phyloP scores from a whole-genome alignment of 73 alveolate species.

The Tetrahymena thermophila region DNA sequence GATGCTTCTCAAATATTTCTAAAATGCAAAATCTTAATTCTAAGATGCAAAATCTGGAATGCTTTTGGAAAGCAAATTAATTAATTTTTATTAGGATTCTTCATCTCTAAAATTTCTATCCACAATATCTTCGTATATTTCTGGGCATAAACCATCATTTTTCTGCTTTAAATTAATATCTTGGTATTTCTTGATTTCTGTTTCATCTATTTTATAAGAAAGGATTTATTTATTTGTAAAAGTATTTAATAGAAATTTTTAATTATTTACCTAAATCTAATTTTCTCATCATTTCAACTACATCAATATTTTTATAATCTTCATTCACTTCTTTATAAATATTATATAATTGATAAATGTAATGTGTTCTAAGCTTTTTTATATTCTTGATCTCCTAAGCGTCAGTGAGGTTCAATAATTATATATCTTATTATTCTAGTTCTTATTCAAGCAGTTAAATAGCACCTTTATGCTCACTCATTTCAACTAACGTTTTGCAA shows the following conservation, averaged over 20 bases:
- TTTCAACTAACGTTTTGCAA: neutral
- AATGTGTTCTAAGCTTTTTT: neutral
- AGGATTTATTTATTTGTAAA: too few relatives aligned
- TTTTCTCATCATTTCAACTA: neutral
- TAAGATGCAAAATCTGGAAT: neutral
- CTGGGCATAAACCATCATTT: neutral
- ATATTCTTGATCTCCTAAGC: neutral
- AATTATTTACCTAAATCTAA: neutral
- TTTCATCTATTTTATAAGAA: neutral
- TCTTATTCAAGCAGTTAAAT: neutral
- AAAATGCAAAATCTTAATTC: neutral
- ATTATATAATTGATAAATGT: neutral
- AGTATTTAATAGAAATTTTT: too few relatives aligned
- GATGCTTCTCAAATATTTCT: neutral
- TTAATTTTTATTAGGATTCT: neutral
- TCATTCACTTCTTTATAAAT: neutral
- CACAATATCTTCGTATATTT: neutral
- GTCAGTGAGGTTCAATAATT: neutral
- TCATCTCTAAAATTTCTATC: neutral
- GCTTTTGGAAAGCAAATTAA: neutral
- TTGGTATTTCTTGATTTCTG: neutral
- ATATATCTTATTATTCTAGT: neutral
- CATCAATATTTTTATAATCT: neutral
- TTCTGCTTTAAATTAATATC: neutral
- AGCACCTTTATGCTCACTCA: neutral